Evolutionary conservation across 192 early-diverging fungal genomes (phyloP), one percentile per base, ranked within the genome.

Genomic region (Diversispora eburnea): DNA sequence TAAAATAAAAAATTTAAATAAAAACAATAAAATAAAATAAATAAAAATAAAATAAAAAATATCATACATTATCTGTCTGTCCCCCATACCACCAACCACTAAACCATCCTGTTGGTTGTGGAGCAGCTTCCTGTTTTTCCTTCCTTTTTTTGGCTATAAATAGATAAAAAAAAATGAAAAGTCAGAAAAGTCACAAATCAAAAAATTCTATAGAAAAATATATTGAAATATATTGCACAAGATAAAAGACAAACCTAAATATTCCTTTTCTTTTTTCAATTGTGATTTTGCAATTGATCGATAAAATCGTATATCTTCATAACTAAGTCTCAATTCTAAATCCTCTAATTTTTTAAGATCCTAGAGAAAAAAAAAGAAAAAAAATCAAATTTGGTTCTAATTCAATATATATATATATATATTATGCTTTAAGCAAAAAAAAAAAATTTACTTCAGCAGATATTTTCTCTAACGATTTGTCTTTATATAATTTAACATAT

Each of bases 261-360:
- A 22, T 42, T 89, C 87, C 73, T 88, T 88, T 77, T 94, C 91
- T 63, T 90, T 89, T 45, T 89, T 83, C 72, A 96, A 76, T 46
- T 85, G 81, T 47, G 88, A 84, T 73, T 88, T 88, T 0, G 93
- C 93, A 9, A 91, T 84, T 39, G 88, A 87, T 20, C 95, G 80
- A 74, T 96, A 99, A 59, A 92, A 86, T 55, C 92, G 81, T 65
- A 99, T 93, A 79, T 99, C 97, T 41, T 96, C 89, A 79, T 89
- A 97, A 6, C 89, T 89, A 4, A 97, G 84, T 63, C 86, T 86
- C 59, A 84, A 80, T 77, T 97, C 94, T 45, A 99, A 74, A 22
- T 78, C 77, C 25, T 86, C 85, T 22, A 97, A 83, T 12, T 82
- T 80, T 3, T 76, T 73, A 3, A 73, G 57, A 9, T 93, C 88